Conservation (phyloP, 345 rosid species). For the Syzygium grande region DNA sequence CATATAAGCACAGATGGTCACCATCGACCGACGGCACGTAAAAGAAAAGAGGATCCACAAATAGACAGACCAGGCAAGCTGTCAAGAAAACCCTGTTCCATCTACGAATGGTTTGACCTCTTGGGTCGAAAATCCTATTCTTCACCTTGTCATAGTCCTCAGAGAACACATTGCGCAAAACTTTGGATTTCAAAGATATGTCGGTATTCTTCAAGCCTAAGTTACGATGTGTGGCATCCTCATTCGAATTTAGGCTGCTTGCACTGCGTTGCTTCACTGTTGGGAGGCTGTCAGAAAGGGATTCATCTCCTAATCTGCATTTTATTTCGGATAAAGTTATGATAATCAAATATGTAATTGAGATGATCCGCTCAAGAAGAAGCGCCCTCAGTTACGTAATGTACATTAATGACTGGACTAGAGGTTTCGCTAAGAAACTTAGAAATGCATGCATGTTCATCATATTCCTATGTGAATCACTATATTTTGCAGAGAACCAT, state of each 20-base stretch:
- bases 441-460: background rate
- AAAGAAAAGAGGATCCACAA: slow-evolving; percentile 5
- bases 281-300: background rate
- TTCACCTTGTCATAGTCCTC: slow-evolving; percentile 7
- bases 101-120: background rate
- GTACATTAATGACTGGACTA: background rate
- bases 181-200: background rate
- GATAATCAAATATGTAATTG: background rate
- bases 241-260: background rate
- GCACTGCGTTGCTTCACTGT: background rate
- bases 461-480: background rate
- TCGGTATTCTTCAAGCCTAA: background rate
- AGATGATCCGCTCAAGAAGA: background rate
- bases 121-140: background rate
- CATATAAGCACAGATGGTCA: background rate
- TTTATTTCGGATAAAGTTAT: background rate
- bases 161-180: slow-evolving; percentile 1
- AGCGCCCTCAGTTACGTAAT: background rate
- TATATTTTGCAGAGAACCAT: background rate
- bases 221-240: background rate
- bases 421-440: background rate
- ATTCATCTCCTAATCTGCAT: background rate
- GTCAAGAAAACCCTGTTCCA: slow-evolving; percentile 6
- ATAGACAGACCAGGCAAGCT: background rate
- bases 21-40: background rate